These are phyloP conservation scores for Centaurea solstitialis DNA, from an alignment of 129 eudicot species.

Conservation along the genomic window DNA sequence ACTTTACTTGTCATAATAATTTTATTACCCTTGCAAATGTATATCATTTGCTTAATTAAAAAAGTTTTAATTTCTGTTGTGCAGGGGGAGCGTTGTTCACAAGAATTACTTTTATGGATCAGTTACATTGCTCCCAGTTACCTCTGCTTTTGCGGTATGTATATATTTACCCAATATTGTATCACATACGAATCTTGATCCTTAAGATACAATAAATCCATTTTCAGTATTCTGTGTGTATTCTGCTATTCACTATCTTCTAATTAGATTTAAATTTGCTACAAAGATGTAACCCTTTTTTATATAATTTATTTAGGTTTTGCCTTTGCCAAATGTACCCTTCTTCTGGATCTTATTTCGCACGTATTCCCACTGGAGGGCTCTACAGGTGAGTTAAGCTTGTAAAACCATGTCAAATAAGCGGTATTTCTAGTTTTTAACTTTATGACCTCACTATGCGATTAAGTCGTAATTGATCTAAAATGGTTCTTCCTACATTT, in stretches of 20 bases:
- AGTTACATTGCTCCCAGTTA: conserved; percentile 76
- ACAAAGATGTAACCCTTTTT: neutral
- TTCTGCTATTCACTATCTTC: neutral
- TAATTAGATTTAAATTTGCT: neutral
- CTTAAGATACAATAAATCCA: neutral
- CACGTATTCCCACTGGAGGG: conserved; percentile 92
- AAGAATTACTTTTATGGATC: conserved; percentile 92
- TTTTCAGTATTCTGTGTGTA: neutral
- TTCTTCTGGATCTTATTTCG: conserved; percentile 94
- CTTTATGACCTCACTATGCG: no score
- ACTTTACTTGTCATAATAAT: neutral
- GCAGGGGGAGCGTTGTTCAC: conserved; percentile 87
- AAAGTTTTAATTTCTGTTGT: conserved; percentile 9
- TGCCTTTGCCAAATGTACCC: conserved; percentile 94
- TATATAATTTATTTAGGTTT: conserved; percentile 50
- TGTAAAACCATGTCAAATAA: neutral
- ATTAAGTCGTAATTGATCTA: conserved; percentile 5
- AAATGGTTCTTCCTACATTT: neutral
- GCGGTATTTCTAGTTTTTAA: neutral
- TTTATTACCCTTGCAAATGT: neutral
- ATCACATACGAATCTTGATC: neutral
- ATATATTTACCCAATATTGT: neutral
- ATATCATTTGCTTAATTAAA: no score
- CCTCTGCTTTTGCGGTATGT: conserved; percentile 75
- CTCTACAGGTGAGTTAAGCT: conserved; percentile 67